Evolutionary conservation across 495 filamentous ascomycete genomes (phyloP).

Genomic region (Penicillium verhagenii): DNA sequence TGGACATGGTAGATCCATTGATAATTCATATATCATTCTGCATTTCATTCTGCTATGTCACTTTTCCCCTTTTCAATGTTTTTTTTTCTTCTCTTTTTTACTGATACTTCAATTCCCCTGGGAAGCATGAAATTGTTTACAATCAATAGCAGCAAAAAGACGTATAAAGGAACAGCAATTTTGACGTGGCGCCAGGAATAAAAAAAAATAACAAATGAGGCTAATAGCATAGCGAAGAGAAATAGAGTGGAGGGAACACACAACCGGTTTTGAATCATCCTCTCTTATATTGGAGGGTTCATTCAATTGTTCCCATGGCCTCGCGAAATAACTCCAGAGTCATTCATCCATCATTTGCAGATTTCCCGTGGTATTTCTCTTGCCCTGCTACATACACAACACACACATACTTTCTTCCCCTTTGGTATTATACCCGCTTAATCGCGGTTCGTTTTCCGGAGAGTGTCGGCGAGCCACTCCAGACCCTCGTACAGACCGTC

Average conservation of each 20-base stretch:
- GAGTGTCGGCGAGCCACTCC: conserved; percentile 95
- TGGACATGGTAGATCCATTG: too few species aligned
- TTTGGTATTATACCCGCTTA: conserved; percentile 52
- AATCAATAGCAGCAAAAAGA: neutral
- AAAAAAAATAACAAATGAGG: conserved; percentile 41
- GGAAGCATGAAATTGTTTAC: neutral
- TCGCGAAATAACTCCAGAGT: conserved; percentile 38
- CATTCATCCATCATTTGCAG: conserved; percentile 44
- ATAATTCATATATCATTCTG: neutral
- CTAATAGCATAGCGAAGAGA: conserved; percentile 47
- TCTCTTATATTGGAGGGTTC: conserved; percentile 10
- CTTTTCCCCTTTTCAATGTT: too few species aligned
- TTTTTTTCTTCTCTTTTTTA: neutral
- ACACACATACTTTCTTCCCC: conserved; percentile 4
- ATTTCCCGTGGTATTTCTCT: conserved; percentile 42
- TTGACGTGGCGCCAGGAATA: conserved; percentile 40
- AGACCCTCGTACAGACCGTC: conserved; percentile 99
- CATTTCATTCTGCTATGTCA: neutral
- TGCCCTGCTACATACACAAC: conserved; percentile 34
- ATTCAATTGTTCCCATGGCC: conserved; percentile 18
- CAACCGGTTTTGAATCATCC: conserved; percentile 31
- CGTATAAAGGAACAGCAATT: conserved; percentile 26
- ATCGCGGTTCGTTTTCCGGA: conserved; percentile 85
- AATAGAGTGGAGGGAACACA: conserved; percentile 41
- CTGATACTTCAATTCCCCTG: conserved; percentile 2